Base-by-base conservation (phyloP, 306 rosid species). In the Glycine soja region DNA sequence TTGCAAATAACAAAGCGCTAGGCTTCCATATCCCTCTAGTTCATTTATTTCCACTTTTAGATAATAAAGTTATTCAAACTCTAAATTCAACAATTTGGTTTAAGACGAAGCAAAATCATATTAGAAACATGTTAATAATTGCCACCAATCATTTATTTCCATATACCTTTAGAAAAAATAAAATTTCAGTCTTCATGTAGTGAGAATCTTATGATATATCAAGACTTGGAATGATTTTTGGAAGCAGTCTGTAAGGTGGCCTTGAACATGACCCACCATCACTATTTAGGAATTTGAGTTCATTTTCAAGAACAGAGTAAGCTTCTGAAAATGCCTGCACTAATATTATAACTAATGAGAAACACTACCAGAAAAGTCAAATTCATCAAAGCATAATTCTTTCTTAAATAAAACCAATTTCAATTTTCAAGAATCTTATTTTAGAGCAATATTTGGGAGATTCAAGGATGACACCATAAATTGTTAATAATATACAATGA, bases 291-390 rank as follows among this genome's bases (percentile, higher is more conserved):
- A 86, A 77, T 48, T 85, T 51, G 36, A 87, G 85, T 87, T 90
- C 93, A 76, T 81, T 87, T 87, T 94, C 97, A 87, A 94, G 85
- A 85, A 89, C 83, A 63, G 89, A 83, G 82, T 90, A 90, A 54
- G 98, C 98, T 80, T 94, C 98, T 52, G 97, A 87, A 85, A 92
- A 94, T 42, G 96, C 98, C 97, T 94, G 82, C 81, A 87, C 8
- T 77, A 57, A 69, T 51, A 64, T 6, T 12, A 51, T 46, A 74
- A 77, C 54, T 46, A 7, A 68, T 88, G 73, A 87, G 84, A 78
- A 57, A 57, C 30, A 73, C 3, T 16, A 48, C 14, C 66, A 79
- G 24, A 15, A 74, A 43, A 42, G 13, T 18, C 68, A 67, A 67
- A 57, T 68, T 82, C 72, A 70, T 51, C 80, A 68, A 73, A 75